These are phyloP conservation scores for Fusarium sp. DNA, from an alignment of 2,329 filamentous ascomycete species.

Conservation along the genomic window DNA sequence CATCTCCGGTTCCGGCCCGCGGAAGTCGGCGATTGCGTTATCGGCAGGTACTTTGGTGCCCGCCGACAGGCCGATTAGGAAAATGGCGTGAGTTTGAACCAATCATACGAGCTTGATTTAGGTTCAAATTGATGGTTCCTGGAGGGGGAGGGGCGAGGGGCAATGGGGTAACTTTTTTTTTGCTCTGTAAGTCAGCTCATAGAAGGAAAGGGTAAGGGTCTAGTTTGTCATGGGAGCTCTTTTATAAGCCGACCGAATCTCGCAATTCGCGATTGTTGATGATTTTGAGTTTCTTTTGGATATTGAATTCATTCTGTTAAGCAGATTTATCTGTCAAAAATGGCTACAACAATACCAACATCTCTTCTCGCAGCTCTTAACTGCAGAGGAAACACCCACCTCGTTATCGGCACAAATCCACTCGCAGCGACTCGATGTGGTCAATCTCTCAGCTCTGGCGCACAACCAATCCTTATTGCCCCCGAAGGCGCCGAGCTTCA, in stretches of 20 bases:
- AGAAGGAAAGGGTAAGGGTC: constrained; percentile 24
- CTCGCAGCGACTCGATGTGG: constrained; percentile 87
- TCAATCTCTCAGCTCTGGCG: constrained; percentile 86
- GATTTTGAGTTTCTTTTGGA: not conserved
- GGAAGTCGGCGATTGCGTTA: constrained; percentile 50
- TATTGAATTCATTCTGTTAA: constrained; percentile 19
- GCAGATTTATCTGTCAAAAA: constrained; percentile 9
- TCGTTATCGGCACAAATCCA: constrained; percentile 88
- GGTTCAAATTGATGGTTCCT: constrained; percentile 8
- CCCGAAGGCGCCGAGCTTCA: constrained; percentile 74
- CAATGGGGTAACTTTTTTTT: constrained; percentile 36
- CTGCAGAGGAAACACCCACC: constrained; percentile 79
- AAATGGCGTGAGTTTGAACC: constrained; percentile 56
- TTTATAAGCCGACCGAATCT: constrained; percentile 41
- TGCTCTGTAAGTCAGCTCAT: constrained; percentile 10
- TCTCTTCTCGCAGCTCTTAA: constrained; percentile 82
- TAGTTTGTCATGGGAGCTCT: constrained; percentile 20
- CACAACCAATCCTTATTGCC: constrained; percentile 83
- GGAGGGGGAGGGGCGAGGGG: constrained; percentile 34
- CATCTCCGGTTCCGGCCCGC: constrained; percentile 51
- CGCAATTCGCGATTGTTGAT: constrained; percentile 25
- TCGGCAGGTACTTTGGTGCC: constrained; percentile 17
- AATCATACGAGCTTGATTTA: constrained; percentile 45
- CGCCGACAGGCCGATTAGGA: constrained; percentile 48
- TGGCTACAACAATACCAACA: constrained; percentile 34